A percentile compares a stretch with the other conserved stretches of the same genome.
These are phyloP conservation scores for Ulmus americana DNA, from an alignment of 331 rosid genomes.

Conservation along the genomic window DNA sequence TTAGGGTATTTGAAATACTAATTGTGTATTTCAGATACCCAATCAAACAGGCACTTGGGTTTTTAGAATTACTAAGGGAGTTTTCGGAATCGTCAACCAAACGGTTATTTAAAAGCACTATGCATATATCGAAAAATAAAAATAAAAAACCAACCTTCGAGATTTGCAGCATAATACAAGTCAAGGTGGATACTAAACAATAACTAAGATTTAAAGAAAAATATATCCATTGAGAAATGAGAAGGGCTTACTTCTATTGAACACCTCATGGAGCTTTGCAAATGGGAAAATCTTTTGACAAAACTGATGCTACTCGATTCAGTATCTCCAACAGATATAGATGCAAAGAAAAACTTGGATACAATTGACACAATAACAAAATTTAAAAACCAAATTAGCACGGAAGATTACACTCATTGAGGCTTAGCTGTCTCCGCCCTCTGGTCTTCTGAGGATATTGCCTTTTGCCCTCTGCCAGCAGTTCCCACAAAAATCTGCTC, in stretches of 20 bases:
- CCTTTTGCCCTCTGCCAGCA: conserved; percentile 18
- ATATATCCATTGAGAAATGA: no score
- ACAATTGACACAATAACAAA: conserved; percentile 10
- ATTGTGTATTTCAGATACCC: no score
- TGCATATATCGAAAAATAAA: no score
- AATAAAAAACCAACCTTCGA: no score
- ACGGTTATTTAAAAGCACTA: no score
- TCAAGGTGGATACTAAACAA: no score
- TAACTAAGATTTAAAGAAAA: no score
- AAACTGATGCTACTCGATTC: conserved; percentile 10
- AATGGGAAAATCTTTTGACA: conserved; percentile 2
- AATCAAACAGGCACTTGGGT: no score
- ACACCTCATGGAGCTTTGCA: not conserved
- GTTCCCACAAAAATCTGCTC: conserved; percentile 32
- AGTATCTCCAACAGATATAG: not conserved
- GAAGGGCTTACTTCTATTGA: not conserved
- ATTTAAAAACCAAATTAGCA: not conserved
- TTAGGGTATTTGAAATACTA: no score
- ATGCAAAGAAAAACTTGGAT: not conserved
- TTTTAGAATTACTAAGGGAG: no score
- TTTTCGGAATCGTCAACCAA: no score
- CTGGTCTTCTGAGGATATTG: conserved; percentile 25
- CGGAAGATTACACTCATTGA: conserved; percentile 10
- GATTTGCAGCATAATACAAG: no score
- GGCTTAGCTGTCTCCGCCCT: conserved; percentile 3